A percentile compares a stretch with the other conserved stretches of the same genome.
phyloP scores from a whole-genome alignment of 2,329 filamentous ascomycete species.

The Davidsoniella australis region DNA sequence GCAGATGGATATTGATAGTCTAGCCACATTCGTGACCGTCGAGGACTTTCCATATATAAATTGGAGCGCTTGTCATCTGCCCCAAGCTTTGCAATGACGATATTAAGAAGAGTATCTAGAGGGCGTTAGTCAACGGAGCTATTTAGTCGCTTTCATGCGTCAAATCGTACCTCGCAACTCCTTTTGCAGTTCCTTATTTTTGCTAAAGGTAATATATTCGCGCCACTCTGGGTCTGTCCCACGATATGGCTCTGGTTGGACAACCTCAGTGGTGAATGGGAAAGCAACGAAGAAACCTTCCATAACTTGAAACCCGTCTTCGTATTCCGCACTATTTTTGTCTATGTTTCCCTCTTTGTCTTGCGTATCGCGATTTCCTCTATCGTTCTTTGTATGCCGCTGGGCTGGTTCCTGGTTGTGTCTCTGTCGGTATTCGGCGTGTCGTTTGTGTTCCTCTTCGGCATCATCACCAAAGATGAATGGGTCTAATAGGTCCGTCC shows the following conservation, averaged over 20 bases:
- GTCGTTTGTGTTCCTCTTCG: constrained; percentile 3
- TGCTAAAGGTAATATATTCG: constrained; percentile 40
- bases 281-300: constrained; percentile 42
- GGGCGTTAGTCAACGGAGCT: too few species aligned
- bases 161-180: constrained; percentile 24
- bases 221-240: constrained; percentile 46
- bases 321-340: constrained; percentile 18
- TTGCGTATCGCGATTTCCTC: neutral
- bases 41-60: constrained; percentile 8
- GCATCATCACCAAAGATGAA: constrained; percentile 11
- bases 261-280: constrained; percentile 35
- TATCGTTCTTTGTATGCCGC: neutral
- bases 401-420: neutral
- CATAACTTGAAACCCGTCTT: constrained; percentile 26
- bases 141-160: too few species aligned
- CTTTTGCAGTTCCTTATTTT: constrained; percentile 30
- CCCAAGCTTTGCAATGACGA: constrained; percentile 9
- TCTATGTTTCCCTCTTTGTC: constrained; percentile 26
- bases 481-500: constrained; percentile 9
- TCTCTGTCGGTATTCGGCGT: neutral
- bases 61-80: constrained; percentile 10
- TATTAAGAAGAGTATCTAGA: constrained; percentile 4
- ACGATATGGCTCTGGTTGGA: constrained; percentile 33
- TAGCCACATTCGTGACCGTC: constrained; percentile 7
- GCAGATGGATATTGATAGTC: constrained; percentile 9